Base-by-base conservation (phyloP, 2,329 filamentous ascomycete species). In the Diaporthe citrichinensis region DNA sequence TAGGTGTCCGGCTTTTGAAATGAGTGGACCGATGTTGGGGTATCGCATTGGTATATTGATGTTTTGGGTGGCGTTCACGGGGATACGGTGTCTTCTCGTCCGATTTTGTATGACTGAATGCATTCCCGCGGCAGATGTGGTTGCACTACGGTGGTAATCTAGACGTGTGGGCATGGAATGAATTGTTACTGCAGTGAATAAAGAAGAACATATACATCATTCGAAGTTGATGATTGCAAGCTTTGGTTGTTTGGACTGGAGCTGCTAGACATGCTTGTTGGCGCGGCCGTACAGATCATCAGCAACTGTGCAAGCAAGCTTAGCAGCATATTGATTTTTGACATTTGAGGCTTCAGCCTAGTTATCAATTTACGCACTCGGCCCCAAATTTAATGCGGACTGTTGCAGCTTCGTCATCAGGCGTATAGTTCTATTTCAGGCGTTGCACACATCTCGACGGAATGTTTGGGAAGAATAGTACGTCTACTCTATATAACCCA, bases 61-160 rank as follows among this genome's bases (percentile, higher is more conserved):
- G 58, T 41, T 36, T 53, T 39, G 4, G n/a, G 9, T 74, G 83
- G 83, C 83, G 82, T 84, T 84, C 3, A 31, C 31, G 71, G 65
- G 69, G 34, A 15, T 53, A 36, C 2, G 61, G 51, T 69, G 62
- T 28, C 49, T 55, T 55, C 23, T 39, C 55, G 31, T 71, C 41
- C 20, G 25, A 34, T 31, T 73, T 61, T 53, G 65, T 65, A 49
- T 69, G 49, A 55, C 34, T 69, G 65, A 36, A 69, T 31, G 65
- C 65, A 55, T 55, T 25, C 49, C 31, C 5, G 31, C 20, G 65
- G 49, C 65, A 55, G 51, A 57, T 72, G 61, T 62, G 61, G 46
- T 62, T 57, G 39, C 49, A 62, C 31, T 31, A 39, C 23, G 41
- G 61, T 58, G 57, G 49, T 75, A 75, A 72, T 67, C 41, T 75